Conservation (phyloP, 345 rosid species). For the Balakata baccata region DNA sequence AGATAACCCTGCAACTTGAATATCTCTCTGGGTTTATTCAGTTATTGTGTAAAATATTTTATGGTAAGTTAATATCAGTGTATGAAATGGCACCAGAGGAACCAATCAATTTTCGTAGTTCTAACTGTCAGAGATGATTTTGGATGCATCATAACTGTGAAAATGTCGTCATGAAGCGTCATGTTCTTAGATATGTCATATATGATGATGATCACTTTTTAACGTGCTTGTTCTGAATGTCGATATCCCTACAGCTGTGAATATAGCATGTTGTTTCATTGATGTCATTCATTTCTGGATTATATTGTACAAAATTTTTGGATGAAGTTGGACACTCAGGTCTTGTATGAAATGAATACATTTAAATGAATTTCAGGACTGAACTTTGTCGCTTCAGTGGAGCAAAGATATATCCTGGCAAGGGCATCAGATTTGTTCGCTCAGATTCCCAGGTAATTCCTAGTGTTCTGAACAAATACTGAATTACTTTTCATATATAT, state of each 20-base stretch:
- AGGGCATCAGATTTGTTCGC: slow-evolving; percentile 26
- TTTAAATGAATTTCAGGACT: slow-evolving; percentile 33
- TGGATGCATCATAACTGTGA: not conserved
- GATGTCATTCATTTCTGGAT: not conserved
- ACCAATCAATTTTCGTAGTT: not conserved
- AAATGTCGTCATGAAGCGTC: not conserved
- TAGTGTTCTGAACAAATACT: no score
- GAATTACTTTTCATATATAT: not conserved
- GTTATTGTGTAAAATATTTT: not conserved
- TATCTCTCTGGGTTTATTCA: not conserved
- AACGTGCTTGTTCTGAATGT: not conserved
- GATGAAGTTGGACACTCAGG: not conserved
- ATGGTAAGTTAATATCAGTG: not conserved
- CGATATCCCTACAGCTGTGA: not conserved
- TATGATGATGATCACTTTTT: not conserved
- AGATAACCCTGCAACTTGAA: no score
- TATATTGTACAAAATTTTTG: not conserved
- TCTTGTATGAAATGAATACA: not conserved
- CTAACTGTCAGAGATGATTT: not conserved
- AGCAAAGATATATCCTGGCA: slow-evolving; percentile 30
- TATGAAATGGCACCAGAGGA: not conserved
- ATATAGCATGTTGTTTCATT: not conserved
- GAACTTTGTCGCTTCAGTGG: slow-evolving; percentile 65
- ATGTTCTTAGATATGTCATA: not conserved
- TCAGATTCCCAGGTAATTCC: slow-evolving; percentile 27